A percentile compares a stretch with the other conserved stretches of the same genome.
These are phyloP conservation scores for Nakaseomyces sp. DNA, from an alignment of 1,139 yeast species.

Conservation along the genomic window DNA sequence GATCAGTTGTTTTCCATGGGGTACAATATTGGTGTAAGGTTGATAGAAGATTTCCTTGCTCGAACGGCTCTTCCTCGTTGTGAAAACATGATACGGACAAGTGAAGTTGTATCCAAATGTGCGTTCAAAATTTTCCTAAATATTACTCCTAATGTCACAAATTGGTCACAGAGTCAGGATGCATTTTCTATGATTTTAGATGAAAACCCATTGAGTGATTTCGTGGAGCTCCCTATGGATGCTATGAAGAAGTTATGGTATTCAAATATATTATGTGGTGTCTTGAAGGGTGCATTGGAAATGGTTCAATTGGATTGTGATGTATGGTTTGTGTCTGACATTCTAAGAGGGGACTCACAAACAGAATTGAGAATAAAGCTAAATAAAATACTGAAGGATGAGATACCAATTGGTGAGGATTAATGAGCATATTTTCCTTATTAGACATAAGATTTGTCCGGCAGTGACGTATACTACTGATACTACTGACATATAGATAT, in stretches of 20 bases:
- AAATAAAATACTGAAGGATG: conserved; percentile 73
- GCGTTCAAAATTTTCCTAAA: conserved; percentile 88
- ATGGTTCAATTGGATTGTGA: conserved; percentile 95
- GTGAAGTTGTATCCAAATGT: conserved; percentile 74
- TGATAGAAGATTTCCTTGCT: conserved; percentile 89
- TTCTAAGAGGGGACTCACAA: conserved; percentile 68
- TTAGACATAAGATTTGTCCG: not conserved
- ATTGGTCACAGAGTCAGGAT: conserved; percentile 72
- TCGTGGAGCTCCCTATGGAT: conserved; percentile 81
- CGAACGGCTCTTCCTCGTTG: conserved; percentile 81
- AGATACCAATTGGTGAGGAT: conserved; percentile 95
- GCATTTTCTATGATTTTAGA: conserved; percentile 63
- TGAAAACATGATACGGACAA: conserved; percentile 70
- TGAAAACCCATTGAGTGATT: conserved; percentile 90
- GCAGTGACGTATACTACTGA: too few species aligned
- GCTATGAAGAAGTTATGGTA: conserved; percentile 81
- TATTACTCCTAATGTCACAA: conserved; percentile 63
- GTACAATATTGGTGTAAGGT: conserved; percentile 80
- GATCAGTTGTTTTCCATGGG: conserved; percentile 88
- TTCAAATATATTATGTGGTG: conserved; percentile 84
- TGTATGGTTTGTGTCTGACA: conserved; percentile 70
- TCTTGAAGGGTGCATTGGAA: conserved; percentile 81
- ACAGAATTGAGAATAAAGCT: conserved; percentile 75
- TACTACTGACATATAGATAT: too few species aligned
- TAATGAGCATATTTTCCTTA: conserved; percentile 25